These are phyloP conservation scores for Leccinum solheimii DNA, from an alignment of 1,284 basidiomycete species.

Conservation along the genomic window DNA sequence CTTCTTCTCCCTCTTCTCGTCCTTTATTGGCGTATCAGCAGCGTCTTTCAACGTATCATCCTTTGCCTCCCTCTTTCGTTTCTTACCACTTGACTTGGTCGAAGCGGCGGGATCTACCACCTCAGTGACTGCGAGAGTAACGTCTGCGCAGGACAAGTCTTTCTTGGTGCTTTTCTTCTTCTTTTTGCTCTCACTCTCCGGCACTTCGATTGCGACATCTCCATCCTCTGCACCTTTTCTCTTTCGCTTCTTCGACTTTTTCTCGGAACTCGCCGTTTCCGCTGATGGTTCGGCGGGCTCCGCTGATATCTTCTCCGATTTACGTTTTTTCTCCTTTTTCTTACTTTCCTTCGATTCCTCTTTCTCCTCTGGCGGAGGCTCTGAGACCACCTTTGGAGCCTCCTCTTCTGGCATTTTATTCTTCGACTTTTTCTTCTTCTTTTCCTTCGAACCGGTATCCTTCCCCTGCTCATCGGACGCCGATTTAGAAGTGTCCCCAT, in stretches of 20 bases:
- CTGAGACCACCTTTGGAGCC: background rate
- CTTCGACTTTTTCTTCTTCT: slow-evolving; percentile 5
- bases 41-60: background rate
- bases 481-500: background rate
- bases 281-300: background rate
- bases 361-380: background rate
- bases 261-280: slow-evolving; percentile 1
- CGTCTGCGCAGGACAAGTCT: background rate
- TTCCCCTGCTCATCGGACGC: slow-evolving; percentile 10
- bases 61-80: slow-evolving; percentile 23
- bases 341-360: slow-evolving; percentile 7
- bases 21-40: background rate
- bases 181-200: slow-evolving; percentile 27
- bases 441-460: slow-evolving; percentile 17
- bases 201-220: slow-evolving; percentile 6
- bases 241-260: slow-evolving; percentile 28
- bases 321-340: slow-evolving; percentile 13
- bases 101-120: slow-evolving; percentile 1
- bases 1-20: slow-evolving; percentile 32
- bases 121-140: background rate
- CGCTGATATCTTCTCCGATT: slow-evolving; percentile 4
- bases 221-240: slow-evolving; percentile 12
- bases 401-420: slow-evolving; percentile 1
- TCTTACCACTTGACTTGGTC: slow-evolving; percentile 11
- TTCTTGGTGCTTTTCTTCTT: slow-evolving; percentile 29